These are phyloP conservation scores for Penicillium paneum DNA, from an alignment of 2,329 filamentous ascomycete species.

Conservation along the genomic window DNA sequence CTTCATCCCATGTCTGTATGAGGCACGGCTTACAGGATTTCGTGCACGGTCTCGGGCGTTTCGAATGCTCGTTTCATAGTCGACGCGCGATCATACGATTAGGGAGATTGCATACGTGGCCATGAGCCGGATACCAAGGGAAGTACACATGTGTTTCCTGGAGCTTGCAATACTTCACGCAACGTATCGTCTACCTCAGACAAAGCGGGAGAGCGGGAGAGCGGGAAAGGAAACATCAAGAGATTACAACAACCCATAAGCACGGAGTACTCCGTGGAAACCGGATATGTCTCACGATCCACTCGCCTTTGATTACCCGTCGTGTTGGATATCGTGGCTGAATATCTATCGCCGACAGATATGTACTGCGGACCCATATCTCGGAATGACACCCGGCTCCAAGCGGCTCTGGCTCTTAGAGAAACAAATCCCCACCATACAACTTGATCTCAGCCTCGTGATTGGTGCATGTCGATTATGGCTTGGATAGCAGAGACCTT, in stretches of 20 bases:
- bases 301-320: not conserved
- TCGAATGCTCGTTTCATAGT: not conserved
- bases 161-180: not conserved
- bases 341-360: not conserved
- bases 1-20: not conserved
- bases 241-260: not conserved
- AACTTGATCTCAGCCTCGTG: not conserved
- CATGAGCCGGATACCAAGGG: not conserved
- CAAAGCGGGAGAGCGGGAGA: not conserved
- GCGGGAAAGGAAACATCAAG: not conserved
- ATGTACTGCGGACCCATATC: not conserved
- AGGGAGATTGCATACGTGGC: not conserved
- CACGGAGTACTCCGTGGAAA: not conserved
- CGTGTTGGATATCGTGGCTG: not conserved
- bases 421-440: not conserved
- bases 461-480: not conserved
- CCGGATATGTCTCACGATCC: not conserved
- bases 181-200: not conserved
- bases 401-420: not conserved
- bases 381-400: not conserved
- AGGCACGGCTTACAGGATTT: not conserved
- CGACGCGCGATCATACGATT: not conserved
- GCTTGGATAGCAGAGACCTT: not conserved
- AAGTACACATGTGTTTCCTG: not conserved
- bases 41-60: not conserved